These are phyloP conservation scores for Leishmania major DNA, from an alignment of 208 protist genomes.

Conservation along the genomic window DNA sequence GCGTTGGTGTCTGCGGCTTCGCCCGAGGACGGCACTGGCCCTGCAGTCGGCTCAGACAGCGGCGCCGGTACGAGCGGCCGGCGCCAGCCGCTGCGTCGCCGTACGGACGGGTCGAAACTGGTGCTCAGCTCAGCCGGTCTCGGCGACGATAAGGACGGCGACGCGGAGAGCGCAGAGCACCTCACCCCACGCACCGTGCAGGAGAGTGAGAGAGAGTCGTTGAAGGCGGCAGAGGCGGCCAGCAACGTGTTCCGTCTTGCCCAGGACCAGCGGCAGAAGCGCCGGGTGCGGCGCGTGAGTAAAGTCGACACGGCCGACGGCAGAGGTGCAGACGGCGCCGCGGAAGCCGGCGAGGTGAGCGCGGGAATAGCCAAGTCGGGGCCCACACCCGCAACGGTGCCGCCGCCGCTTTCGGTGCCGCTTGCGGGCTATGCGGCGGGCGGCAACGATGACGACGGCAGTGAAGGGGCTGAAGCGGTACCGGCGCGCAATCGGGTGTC, in stretches of 20 bases:
- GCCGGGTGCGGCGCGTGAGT: constrained; percentile 18
- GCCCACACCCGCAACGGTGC: not conserved
- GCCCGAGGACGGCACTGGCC: not conserved
- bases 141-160: constrained; percentile 1
- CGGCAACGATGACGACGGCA: constrained; percentile 3
- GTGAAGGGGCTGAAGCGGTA: not conserved
- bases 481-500: not conserved
- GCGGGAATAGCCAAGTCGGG: not conserved
- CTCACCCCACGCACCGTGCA: constrained; percentile 19
- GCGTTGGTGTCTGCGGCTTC: not conserved
- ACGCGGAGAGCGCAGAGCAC: constrained; percentile 7
- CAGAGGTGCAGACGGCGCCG: not conserved
- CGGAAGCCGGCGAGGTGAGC: not conserved
- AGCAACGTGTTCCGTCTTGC: constrained; percentile 29
- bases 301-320: constrained; percentile 2
- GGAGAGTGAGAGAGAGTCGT: constrained; percentile 19
- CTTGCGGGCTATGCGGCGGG: not conserved
- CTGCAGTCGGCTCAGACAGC: not conserved
- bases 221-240: constrained; percentile 16
- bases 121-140: not conserved
- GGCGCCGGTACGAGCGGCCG: not conserved
- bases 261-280: constrained; percentile 30
- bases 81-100: constrained; percentile 10
- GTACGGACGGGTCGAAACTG: not conserved
- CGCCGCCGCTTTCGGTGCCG: not conserved